Evolutionary conservation across 257 asterid species (phyloP), one percentile per base, ranked within the genome.

Genomic region (Plantago elongata): DNA sequence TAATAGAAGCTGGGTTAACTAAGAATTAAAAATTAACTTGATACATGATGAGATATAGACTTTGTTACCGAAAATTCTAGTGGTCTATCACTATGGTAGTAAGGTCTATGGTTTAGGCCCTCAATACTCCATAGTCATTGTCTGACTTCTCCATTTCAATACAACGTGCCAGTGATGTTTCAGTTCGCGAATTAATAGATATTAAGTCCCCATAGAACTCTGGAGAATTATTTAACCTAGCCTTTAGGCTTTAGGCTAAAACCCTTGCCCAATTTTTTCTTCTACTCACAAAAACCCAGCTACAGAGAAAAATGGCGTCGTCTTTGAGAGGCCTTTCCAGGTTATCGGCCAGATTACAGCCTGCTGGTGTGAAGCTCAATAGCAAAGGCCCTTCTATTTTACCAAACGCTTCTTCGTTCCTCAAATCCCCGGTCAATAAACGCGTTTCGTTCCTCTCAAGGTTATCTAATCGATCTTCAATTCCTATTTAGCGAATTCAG

Each of bases 391-490:
- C 27, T 22, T 57, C 58, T 67, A 61, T 34, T 29, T 12, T 51
- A 11, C 62, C 72, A 29, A 38, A 45, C 45, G 51, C 45, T 29
- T 61, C 75, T 11, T 71, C 78, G 3, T 49, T 60, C 48, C 50
- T 78, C 63, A 74, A 70, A 47, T 18, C 74, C 60, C 47, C 80
- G 61, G 66, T 60, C n/a, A 77, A 51, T 62, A 65, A 51, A 47
- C 82, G 83, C 22, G 54, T 50, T 46, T 71, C 80, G 45, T 52
- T 70, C 51, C 62, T 78, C 56, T 80, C 90, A 60, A 74, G 84
- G 90, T 83, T 34, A 58, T 56, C 22, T 2, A 10, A 18, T 16
- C 17, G 29, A 17, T 38, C 11, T 45, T 2, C 10, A 14, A 18
- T 46, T 47, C 27, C 15, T 16, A n/a, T 59, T 22, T 11, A 37